phyloP scores from a whole-genome alignment of 2,329 filamentous ascomycete genomes.

The Colletotrichum lindemuthianum region DNA sequence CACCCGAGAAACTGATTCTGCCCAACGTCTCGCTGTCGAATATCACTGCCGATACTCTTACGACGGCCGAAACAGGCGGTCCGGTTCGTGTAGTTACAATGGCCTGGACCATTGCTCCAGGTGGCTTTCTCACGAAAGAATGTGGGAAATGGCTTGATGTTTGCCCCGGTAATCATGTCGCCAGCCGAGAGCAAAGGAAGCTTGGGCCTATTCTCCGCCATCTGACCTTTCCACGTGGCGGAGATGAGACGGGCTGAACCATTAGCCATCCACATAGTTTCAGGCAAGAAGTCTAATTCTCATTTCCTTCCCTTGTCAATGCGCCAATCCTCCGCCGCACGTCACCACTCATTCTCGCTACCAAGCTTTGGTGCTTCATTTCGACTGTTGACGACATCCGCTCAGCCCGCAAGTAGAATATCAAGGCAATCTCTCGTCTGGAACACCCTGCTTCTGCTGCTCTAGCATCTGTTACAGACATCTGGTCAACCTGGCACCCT shows the following conservation, averaged over 20 bases:
- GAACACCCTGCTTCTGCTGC: not conserved
- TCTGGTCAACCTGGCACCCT: too few relatives aligned
- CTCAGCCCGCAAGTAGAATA: not conserved
- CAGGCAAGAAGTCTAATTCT: constrained; percentile 32
- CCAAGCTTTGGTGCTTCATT: constrained; percentile 15
- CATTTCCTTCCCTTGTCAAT: constrained; percentile 21
- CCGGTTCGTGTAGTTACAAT: not conserved
- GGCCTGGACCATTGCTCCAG: too few relatives aligned
- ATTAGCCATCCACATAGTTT: constrained; percentile 20
- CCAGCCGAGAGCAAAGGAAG: not conserved
- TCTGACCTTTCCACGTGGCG: constrained; percentile 33
- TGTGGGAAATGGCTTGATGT: not conserved
- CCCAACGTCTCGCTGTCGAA: constrained; percentile 1
- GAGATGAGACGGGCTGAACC: constrained; percentile 30
- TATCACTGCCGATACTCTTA: not conserved
- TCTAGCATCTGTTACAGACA: too few relatives aligned
- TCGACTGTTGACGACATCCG: constrained; percentile 13
- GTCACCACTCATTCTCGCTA: constrained; percentile 6
- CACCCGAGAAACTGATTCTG: not conserved
- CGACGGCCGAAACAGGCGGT: too few relatives aligned
- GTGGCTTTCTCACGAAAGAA: not conserved
- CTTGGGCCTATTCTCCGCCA: constrained; percentile 19
- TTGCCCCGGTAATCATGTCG: not conserved
- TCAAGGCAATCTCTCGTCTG: not conserved
- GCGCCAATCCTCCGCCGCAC: constrained; percentile 17